These are phyloP conservation scores for Schoenoplectus triqueter DNA, from an alignment of 202 grass and related monocot genomes.

Conservation along the genomic window DNA sequence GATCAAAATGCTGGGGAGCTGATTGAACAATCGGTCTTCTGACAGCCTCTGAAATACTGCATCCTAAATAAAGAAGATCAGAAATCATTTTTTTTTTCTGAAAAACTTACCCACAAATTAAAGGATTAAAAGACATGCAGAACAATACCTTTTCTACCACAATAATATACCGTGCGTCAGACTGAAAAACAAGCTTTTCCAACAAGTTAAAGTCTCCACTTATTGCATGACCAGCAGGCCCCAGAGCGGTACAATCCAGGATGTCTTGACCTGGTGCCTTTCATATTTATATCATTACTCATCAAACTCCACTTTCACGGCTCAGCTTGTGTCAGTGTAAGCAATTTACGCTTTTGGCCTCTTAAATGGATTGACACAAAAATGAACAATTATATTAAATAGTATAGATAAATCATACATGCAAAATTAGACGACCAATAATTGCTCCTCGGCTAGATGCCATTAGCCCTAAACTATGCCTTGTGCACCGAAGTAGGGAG, in stretches of 20 bases:
- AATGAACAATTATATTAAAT: conserved; percentile 33
- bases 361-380: conserved; percentile 22
- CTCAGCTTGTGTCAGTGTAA: neutral
- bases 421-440: conserved; percentile 63
- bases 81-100: neutral
- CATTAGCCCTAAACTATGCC: conserved; percentile 89
- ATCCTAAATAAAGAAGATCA: conserved; percentile 56
- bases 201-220: conserved; percentile 71
- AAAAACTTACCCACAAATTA: conserved; percentile 16
- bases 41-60: conserved; percentile 96
- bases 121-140: neutral
- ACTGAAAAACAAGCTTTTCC: conserved; percentile 62
- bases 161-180: conserved; percentile 81
- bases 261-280: conserved; percentile 61
- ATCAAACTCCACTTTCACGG: neutral
- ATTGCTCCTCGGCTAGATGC: conserved; percentile 87
- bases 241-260: conserved; percentile 80
- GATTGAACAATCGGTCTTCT: conserved; percentile 82
- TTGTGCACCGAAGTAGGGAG: conserved; percentile 78
- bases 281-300: conserved; percentile 9
- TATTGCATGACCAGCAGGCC: conserved; percentile 75
- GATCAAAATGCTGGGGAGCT: conserved; percentile 81
- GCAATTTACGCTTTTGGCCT: neutral
- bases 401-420: conserved; percentile 46
- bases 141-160: conserved; percentile 78